phyloP scores from a whole-genome alignment of 2,329 filamentous ascomycete species.

The Exophiala viscosa region DNA sequence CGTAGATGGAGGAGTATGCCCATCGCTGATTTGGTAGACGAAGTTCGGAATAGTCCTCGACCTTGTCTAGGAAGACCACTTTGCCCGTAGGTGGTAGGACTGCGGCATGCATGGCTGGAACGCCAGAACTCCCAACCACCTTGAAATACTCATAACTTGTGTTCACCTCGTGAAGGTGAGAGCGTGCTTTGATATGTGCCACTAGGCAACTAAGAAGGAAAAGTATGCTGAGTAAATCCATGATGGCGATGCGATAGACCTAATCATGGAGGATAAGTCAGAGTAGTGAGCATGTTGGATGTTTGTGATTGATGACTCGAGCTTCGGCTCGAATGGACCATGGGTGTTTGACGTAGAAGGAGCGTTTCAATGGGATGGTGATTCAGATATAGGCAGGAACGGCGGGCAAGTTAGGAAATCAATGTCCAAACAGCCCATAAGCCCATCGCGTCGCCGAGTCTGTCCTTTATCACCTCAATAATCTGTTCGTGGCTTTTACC shows the following conservation, averaged over 20 bases:
- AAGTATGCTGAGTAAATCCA: neutral
- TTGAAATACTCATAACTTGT: slow-evolving; percentile 34
- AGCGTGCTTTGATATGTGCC: neutral
- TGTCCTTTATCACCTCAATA: slow-evolving; percentile 23
- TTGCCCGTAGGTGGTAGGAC: slow-evolving; percentile 58
- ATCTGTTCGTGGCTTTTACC: neutral
- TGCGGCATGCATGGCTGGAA: slow-evolving; percentile 60
- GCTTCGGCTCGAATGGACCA: too few relatives aligned
- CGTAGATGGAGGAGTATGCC: slow-evolving; percentile 59
- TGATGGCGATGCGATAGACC: neutral
- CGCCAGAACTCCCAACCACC: slow-evolving; percentile 54
- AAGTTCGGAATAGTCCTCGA: slow-evolving; percentile 60
- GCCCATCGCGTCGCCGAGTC: slow-evolving; percentile 13
- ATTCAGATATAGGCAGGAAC: neutral
- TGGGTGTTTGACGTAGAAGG: too few relatives aligned
- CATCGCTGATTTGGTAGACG: slow-evolving; percentile 52
- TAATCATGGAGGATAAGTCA: neutral
- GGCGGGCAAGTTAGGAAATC: neutral
- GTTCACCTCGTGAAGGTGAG: neutral
- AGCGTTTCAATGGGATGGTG: too few relatives aligned
- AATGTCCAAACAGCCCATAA: slow-evolving; percentile 15
- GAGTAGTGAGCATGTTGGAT: neutral
- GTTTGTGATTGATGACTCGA: too few relatives aligned
- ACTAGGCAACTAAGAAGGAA: neutral
- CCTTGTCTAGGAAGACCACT: slow-evolving; percentile 61